Evolutionary conservation across 179 eudicot species (phyloP).

Genomic region (Sideroxylon spinosum): DNA sequence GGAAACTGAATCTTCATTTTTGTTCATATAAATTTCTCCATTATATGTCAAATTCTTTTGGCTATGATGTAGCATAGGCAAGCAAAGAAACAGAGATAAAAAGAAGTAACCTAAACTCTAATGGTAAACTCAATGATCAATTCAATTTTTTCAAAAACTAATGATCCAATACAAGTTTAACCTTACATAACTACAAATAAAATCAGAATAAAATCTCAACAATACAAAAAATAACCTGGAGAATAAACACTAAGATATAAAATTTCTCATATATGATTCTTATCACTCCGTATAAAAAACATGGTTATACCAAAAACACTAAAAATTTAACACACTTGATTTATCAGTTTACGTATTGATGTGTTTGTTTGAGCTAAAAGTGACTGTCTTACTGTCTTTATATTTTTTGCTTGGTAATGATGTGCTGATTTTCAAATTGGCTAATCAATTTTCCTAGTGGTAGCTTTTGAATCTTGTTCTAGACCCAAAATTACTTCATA

Average conservation of each 20-base stretch:
- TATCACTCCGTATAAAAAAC: neutral
- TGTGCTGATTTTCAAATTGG: neutral
- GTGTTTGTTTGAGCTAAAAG: neutral
- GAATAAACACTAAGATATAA: too few relatives aligned
- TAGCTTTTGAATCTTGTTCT: neutral
- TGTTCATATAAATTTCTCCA: neutral
- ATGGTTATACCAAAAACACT: neutral
- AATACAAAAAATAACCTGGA: too few relatives aligned
- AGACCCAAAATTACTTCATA: neutral
- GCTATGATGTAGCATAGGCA: neutral
- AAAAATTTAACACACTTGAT: neutral
- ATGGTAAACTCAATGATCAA: too few relatives aligned
- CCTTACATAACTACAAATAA: neutral
- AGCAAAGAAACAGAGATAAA: too few relatives aligned
- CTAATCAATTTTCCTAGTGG: neutral
- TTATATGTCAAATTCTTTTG: neutral
- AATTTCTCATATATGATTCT: too few relatives aligned
- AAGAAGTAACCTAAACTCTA: too few relatives aligned
- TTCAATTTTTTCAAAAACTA: too few relatives aligned
- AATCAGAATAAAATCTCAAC: too few relatives aligned
- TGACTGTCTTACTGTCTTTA: neutral
- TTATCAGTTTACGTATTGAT: neutral
- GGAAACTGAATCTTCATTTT: neutral
- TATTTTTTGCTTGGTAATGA: neutral
- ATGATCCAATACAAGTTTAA: neutral